Evolutionary conservation across 139 green algal genomes (phyloP), one percentile per base, ranked within the genome.

Genomic region (Coelastrella sp.): DNA sequence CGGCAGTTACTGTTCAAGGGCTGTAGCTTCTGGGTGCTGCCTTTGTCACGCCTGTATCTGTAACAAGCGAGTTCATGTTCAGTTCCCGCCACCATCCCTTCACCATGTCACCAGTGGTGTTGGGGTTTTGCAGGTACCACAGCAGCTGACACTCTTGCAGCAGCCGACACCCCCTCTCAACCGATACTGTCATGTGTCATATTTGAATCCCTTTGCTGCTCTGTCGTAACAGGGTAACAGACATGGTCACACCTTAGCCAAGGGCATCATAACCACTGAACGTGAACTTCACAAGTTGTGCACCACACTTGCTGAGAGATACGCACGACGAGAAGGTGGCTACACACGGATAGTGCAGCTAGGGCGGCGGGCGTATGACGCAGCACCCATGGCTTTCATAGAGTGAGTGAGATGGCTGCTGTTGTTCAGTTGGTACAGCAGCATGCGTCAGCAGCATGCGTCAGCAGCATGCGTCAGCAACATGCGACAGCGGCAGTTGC

Each of bases 311-410:
- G 96, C 97, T 14, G 89, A 96, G 74, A 86, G 98, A 17, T 99
- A 99, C 91, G 89, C 91, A n/a, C 92, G 97, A 6, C 89, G 98
- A 20, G 60, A 83, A 8, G 98, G 98, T 7, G 98, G 98, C 61
- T 99, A 99, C 93, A 99, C 97, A 4, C 83, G 83, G 13, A 99
- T 92, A 88, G 92, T 73, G 64, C 93, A 98, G 7, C 90, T 96
- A 0, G 86, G 96, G 4, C 90, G 93, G 73, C 90, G 98, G 5
- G 73, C 92, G 8, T 92, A 93, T 20, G 97, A 99, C 80, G 93
- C 96, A 8, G 97, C 97, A 23, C 92, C 95, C 20, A 97, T 99
- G 93, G 97, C 98, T 0, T 98, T 96, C 91, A 97, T 99, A 23
- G 98, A 99, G 94, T 98, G 79, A 94, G 94, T 92, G 85, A 78